These are phyloP conservation scores for Pythium sukuiense DNA, from an alignment of 352 stramenopile genomes.

Conservation along the genomic window DNA sequence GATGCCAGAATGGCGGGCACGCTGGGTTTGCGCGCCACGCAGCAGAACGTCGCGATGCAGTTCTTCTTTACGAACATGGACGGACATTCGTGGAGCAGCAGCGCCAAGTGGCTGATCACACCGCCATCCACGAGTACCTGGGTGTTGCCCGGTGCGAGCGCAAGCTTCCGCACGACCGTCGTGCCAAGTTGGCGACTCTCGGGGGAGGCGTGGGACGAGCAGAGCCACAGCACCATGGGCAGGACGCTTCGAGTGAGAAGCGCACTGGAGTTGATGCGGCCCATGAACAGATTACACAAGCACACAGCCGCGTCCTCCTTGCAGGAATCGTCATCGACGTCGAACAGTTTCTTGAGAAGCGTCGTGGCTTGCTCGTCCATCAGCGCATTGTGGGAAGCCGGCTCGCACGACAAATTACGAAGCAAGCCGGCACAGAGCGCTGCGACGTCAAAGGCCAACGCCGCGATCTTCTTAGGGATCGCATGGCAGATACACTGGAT, in stretches of 20 bases:
- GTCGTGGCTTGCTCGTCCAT: slow-evolving; percentile 42
- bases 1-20: slow-evolving; percentile 48
- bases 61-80: slow-evolving; percentile 62
- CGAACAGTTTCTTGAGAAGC: slow-evolving; percentile 51
- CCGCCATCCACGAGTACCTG: slow-evolving; percentile 56
- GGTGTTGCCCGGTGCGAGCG: slow-evolving; percentile 69
- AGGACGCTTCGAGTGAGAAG: slow-evolving; percentile 50
- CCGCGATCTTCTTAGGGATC: slow-evolving; percentile 27
- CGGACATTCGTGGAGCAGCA: slow-evolving; percentile 40
- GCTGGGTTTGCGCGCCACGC: slow-evolving; percentile 48
- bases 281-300: slow-evolving; percentile 69
- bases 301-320: slow-evolving; percentile 56
- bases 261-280: slow-evolving; percentile 56
- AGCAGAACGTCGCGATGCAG: slow-evolving; percentile 66
- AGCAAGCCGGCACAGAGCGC: slow-evolving; percentile 38
- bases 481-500: slow-evolving; percentile 26
- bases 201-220: slow-evolving; percentile 13
- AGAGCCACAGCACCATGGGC: slow-evolving; percentile 60
- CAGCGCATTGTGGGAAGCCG: slow-evolving; percentile 37
- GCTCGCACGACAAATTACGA: slow-evolving; percentile 52
- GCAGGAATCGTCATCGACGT: slow-evolving; percentile 35
- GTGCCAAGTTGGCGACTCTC: slow-evolving; percentile 50
- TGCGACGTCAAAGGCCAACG: slow-evolving; percentile 21
- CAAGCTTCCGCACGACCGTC: slow-evolving; percentile 63
- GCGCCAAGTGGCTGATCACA: slow-evolving; percentile 45